Base-by-base conservation (phyloP, 176 grass and related monocot species). In the Tillandsia leiboldiana region DNA sequence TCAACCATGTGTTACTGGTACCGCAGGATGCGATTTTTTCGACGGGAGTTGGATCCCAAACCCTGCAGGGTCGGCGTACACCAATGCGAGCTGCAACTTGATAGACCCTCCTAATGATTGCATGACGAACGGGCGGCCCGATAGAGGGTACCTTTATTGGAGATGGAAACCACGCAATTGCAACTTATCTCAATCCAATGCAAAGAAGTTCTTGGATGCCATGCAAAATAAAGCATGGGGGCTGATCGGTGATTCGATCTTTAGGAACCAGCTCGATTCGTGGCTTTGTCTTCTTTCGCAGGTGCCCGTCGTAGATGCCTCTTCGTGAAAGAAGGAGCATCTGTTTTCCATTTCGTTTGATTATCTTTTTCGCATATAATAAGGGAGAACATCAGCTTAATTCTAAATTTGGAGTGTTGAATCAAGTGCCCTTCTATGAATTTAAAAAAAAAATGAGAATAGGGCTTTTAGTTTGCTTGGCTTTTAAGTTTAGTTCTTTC, bases 101-200 rank as follows among this genome's bases (percentile, higher is more conserved):
- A 93, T 99, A n/a, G 94, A 93, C 68, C 47, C 69, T 65, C 84
- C 89, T 48, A 89, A 99, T 53, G 85, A 99, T 81, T 99, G 94
- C 67, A 81, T 90, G 84, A 80, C 53, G 48, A 99, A 99, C 70
- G 94, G 94, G 13, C 86, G 87, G 29, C 84, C 87, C 79, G 94
- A 93, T 42, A 85, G 48, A 10, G 77, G 51, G 49, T 99, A 92
- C 75, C 84, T 99, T 53, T 77, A 83, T 23, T 99, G 89, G 94
- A 90, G 56, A 83, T 93, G 94, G 94, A 92, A 88, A 66, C 94
- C 89, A n/a, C 72, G 82, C 66, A 82, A 84, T 15, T 99, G 94
- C 27, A 86, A 90, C 4, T 3, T 93, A 26, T 66, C 82, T 0
- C 48, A 26, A 8, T 90, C 93, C 72, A 79, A 93, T 10, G 52